phyloP scores from a whole-genome alignment of 257 asterid species.

The Nicotiana attenuata region DNA sequence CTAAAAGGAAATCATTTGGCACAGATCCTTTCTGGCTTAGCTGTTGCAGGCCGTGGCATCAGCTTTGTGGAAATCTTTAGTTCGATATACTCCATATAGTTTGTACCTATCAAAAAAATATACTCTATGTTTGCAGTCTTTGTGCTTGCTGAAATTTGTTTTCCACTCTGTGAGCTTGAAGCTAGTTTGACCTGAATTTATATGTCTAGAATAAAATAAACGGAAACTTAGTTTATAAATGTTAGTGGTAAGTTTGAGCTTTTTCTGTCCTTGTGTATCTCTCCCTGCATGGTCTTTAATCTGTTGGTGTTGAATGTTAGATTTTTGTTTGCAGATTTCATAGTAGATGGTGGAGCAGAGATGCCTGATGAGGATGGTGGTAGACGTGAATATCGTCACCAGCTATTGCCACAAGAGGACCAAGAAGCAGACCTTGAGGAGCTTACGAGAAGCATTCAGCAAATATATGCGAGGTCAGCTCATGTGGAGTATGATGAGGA shows the following conservation, averaged over 20 bases:
- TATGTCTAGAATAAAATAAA: not conserved
- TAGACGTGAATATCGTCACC: too few species aligned
- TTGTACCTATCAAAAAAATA: too few species aligned
- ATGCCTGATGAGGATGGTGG: too few species aligned
- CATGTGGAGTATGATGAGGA: too few species aligned
- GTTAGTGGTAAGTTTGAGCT: not conserved
- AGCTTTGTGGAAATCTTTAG: not conserved
- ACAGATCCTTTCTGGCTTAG: not conserved
- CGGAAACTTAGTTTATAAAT: not conserved
- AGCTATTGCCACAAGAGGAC: not conserved
- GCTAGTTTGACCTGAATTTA: not conserved
- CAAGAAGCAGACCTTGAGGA: conserved; percentile 12
- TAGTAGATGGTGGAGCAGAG: conserved; percentile 5
- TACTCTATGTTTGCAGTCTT: too few species aligned
- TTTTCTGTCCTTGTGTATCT: not conserved
- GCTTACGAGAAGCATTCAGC: conserved; percentile 5
- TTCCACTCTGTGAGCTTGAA: not conserved
- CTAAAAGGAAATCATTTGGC: not conserved
- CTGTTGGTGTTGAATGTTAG: not conserved
- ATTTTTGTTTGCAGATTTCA: conserved; percentile 11
- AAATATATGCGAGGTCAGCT: not conserved
- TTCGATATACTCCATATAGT: not conserved
- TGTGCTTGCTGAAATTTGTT: not conserved
- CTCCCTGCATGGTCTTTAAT: too few species aligned
- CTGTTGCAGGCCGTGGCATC: not conserved